phyloP scores from a whole-genome alignment of 2,329 filamentous ascomycete genomes.

The Nothopassalora personata region DNA sequence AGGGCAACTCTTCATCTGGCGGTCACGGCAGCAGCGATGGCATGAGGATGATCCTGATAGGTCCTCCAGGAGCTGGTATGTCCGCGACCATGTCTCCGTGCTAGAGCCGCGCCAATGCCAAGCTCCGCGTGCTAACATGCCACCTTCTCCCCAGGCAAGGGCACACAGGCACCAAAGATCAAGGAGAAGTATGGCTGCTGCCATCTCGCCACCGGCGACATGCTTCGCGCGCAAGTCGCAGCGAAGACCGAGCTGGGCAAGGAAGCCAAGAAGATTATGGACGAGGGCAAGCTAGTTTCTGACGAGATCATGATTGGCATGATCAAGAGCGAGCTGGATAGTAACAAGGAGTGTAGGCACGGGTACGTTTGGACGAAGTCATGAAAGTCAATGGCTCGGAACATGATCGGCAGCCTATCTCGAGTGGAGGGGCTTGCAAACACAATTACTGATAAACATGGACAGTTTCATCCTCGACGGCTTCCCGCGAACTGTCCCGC shows the following conservation, averaged over 20 bases:
- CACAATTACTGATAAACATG: slow-evolving; percentile 6
- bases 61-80: slow-evolving; percentile 93
- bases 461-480: slow-evolving; percentile 94
- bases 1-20: slow-evolving; percentile 36
- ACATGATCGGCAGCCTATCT: neutral
- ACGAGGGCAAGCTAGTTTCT: slow-evolving; percentile 92
- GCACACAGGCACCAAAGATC: slow-evolving; percentile 95
- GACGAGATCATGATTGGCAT: slow-evolving; percentile 99
- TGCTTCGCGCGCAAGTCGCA: slow-evolving; percentile 96
- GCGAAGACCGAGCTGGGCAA: slow-evolving; percentile 92
- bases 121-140: slow-evolving; percentile 9
- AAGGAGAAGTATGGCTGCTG: slow-evolving; percentile 98
- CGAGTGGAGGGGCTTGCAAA: no score
- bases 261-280: slow-evolving; percentile 99
- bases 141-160: slow-evolving; percentile 66
- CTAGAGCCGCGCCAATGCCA: slow-evolving; percentile 2
- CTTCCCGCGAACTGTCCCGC: slow-evolving; percentile 92
- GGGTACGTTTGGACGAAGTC: slow-evolving; percentile 57
- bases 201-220: slow-evolving; percentile 96
- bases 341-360: slow-evolving; percentile 91
- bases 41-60: slow-evolving; percentile 96
- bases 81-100: slow-evolving; percentile 18
- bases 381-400: slow-evolving; percentile 3
- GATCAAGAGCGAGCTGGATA: slow-evolving; percentile 96
- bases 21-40: slow-evolving; percentile 49